Evolutionary conservation across 108 stramenopile species (phyloP).

Genomic region (Skeletonema potamos): DNA sequence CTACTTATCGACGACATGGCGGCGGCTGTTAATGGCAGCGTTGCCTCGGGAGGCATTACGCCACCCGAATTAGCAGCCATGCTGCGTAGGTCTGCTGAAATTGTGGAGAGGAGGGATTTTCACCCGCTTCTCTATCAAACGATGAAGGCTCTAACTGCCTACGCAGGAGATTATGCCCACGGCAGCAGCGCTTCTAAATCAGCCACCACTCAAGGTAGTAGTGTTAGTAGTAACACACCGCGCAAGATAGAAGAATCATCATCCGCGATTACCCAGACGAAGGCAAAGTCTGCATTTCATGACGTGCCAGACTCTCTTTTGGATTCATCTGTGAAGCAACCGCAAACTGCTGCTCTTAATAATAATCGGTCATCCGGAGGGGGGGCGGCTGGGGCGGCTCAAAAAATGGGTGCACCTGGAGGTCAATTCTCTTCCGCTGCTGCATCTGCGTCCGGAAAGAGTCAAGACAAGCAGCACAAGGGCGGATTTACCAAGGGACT

Average conservation of each 20-base stretch:
- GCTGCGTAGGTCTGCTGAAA: conserved; percentile 64
- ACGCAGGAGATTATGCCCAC: conserved; percentile 45
- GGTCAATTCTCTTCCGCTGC: conserved; percentile 31
- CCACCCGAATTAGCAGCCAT: conserved; percentile 50
- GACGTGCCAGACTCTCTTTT: conserved; percentile 36
- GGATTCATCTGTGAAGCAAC: conserved; percentile 9
- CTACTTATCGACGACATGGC: neutral
- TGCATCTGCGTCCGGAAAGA: neutral
- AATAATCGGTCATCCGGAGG: neutral
- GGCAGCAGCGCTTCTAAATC: conserved; percentile 2
- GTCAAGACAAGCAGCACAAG: conserved; percentile 2
- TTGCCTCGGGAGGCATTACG: neutral
- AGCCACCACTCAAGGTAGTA: neutral
- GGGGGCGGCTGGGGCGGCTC: conserved; percentile 19
- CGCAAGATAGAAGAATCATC: neutral
- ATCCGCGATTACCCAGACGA: neutral
- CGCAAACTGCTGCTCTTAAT: neutral
- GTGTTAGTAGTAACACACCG: neutral
- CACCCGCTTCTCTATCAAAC: conserved; percentile 64
- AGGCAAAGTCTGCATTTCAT: conserved; percentile 25
- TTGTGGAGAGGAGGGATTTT: conserved; percentile 66
- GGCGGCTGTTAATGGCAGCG: conserved; percentile 5
- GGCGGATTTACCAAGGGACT: conserved; percentile 20
- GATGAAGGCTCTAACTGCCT: conserved; percentile 35
- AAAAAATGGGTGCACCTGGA: conserved; percentile 9